phyloP scores from a whole-genome alignment of 306 rosid species.

The Trifolium fragiferum region DNA sequence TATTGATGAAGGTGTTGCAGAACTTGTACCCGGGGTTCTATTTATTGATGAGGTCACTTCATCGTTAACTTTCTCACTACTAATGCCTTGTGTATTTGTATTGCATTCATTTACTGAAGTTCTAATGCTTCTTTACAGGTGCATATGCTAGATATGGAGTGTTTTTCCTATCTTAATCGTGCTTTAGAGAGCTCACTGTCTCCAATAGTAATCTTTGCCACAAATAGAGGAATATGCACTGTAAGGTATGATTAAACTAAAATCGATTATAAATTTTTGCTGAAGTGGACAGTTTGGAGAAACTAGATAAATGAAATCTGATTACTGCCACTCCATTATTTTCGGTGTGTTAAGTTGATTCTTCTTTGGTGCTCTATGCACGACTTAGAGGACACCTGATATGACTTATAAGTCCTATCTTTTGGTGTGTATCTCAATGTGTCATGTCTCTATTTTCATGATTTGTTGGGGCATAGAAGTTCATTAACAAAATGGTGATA shows the following conservation, averaged over 20 bases:
- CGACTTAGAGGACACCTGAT: conserved; percentile 1
- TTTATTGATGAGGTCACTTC: conserved; percentile 71
- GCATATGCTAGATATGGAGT: conserved; percentile 97
- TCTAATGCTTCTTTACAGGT: conserved; percentile 59
- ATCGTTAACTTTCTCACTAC: not conserved
- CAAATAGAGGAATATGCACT: conserved; percentile 94
- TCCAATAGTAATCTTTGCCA: conserved; percentile 96
- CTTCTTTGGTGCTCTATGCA: not conserved
- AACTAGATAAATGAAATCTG: conserved; percentile 31
- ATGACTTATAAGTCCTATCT: too few relatives aligned
- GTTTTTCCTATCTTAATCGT: conserved; percentile 92
- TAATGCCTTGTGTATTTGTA: conserved; percentile 13
- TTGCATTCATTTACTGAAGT: conserved; percentile 21
- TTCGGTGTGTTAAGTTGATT: not conserved
- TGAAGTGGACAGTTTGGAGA: conserved; percentile 22
- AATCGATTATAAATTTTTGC: conserved; percentile 2
- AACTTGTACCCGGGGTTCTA: conserved; percentile 99
- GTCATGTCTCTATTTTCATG: conserved; percentile 20
- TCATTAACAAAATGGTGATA: not conserved
- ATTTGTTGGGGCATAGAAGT: conserved; percentile 16
- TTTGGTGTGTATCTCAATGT: not conserved
- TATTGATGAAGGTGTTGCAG: conserved; percentile 97
- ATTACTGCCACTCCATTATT: not conserved
- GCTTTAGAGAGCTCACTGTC: conserved; percentile 97
- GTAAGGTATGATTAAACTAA: conserved; percentile 73